A percentile compares a stretch with the other conserved stretches of the same genome.
Evolutionary conservation across 2,329 filamentous ascomycete species (phyloP).

Genomic region (Fusarium camptoceras): DNA sequence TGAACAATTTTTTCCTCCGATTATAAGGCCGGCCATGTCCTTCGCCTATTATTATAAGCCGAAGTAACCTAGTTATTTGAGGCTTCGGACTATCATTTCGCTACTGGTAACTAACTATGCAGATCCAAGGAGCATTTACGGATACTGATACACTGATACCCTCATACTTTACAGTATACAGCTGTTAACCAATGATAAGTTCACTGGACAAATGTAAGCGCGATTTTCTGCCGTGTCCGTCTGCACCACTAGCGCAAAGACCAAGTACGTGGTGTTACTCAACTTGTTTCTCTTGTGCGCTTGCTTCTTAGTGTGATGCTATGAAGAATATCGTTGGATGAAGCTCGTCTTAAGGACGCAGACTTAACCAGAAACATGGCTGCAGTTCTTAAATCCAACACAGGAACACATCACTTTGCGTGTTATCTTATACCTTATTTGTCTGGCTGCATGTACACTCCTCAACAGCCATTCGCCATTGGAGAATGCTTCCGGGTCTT

Average conservation of each 20-base stretch:
- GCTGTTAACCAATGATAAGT: background rate
- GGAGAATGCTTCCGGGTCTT: background rate
- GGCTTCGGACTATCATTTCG: background rate
- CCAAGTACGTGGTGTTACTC: conserved; percentile 11
- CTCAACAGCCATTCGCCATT: background rate
- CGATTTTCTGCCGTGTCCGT: background rate
- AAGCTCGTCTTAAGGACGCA: background rate
- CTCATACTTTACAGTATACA: background rate
- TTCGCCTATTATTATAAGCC: conserved; percentile 28
- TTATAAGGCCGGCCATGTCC: conserved; percentile 30
- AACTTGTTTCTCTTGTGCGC: background rate
- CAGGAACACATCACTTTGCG: conserved; percentile 1
- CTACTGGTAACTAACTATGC: conserved; percentile 31
- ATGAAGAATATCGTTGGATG: background rate
- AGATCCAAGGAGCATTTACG: conserved; percentile 32
- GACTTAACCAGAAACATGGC: background rate
- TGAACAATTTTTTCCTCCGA: conserved; percentile 14
- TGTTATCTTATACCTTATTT: background rate
- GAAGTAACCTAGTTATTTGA: conserved; percentile 16
- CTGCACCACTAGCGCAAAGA: background rate
- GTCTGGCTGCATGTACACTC: background rate
- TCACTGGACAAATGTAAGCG: background rate
- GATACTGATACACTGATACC: background rate
- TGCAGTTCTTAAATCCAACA: background rate
- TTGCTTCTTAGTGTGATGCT: background rate